Conservation (phyloP, 805 yeast species). For the Candida mattraensis region DNA sequence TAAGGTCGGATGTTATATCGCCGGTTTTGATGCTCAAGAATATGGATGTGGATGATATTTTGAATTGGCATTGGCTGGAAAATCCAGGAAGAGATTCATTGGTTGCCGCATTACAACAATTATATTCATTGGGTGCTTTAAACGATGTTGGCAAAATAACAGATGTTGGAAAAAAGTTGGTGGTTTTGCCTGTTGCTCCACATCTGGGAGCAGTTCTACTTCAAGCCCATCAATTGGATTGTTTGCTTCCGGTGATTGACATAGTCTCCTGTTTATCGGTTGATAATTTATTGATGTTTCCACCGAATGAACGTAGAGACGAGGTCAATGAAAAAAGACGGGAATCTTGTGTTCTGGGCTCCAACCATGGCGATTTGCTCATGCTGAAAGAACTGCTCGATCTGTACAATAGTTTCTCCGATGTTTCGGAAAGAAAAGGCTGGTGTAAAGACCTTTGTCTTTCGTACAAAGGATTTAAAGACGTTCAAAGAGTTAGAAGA, state of each 20-base stretch:
- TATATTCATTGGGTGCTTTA: constrained; percentile 77
- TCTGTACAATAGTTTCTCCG: constrained; percentile 46
- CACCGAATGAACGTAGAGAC: constrained; percentile 77
- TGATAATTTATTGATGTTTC: constrained; percentile 80
- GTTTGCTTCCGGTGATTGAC: constrained; percentile 70
- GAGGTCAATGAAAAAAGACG: constrained; percentile 77
- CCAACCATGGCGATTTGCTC: constrained; percentile 76
- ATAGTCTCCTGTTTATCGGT: constrained; percentile 92
- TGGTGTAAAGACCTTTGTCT: constrained; percentile 86
- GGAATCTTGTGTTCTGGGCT: constrained; percentile 69
- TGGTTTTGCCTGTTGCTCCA: constrained; percentile 88
- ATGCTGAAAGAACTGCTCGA: constrained; percentile 78
- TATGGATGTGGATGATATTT: constrained; percentile 77
- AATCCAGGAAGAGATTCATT: constrained; percentile 81
- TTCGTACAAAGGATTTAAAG: constrained; percentile 75
- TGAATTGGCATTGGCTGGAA: constrained; percentile 91
- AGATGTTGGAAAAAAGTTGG: constrained; percentile 78
- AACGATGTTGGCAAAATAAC: constrained; percentile 78
- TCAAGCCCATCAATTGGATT: constrained; percentile 55
- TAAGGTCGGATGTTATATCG: constrained; percentile 79
- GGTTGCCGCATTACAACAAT: constrained; percentile 70
- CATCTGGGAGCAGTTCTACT: constrained; percentile 84
- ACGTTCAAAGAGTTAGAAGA: constrained; percentile 69
- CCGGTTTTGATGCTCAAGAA: constrained; percentile 84
- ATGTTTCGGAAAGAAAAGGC: constrained; percentile 55